Base-by-base conservation (phyloP, 202 grass and related monocot species). In the Carex sylvatica region DNA sequence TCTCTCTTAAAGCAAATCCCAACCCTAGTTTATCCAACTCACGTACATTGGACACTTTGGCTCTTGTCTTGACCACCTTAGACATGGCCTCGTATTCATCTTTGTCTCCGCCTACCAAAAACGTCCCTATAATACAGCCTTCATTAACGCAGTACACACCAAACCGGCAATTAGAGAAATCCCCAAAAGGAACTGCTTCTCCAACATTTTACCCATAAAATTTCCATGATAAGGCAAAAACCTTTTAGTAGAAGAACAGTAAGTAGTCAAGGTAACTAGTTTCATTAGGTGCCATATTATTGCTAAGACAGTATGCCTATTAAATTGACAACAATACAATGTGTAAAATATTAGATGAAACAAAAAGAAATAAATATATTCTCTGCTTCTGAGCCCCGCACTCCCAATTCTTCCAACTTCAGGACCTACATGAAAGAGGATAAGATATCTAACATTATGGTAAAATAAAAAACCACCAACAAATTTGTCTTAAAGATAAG, bases 171-270 rank as follows among this genome's bases (percentile, higher is more conserved):
- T 74, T 73, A 8, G 82, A 51, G 62, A 94, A 95, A 18, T 93
- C 89, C 9, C 95, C 95, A 2, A 86, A 95, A 79, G 95, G 95
- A 74, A 93, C 71, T 15, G 85, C 92, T 55, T 90, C 91, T 56
- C 95, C 95, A 68, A 88, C 61, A 81, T 93, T 98, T 70, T 98
- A 87, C 52, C 95, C 95, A 38, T 95, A 98, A 85, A 98, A 98
- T 66, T 98, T 92, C 95, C 95, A 98, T 13, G 90, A 93, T 24
- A 98, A 81, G 36, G 90, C 79, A 84, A 98, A 98, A 62, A 98
- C 89, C 95, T 89, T 89, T 28, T 92, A 98, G 84, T 98, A 98
- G 70, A 98, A 95, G 89, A 98, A 98, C 40, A 92, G 95, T 9
- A 98, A 23, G 72, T 95, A 98, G 80, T 98, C 87, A 0, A 95